phyloP scores from a whole-genome alignment of 257 asterid genomes.

The Verbascum thapsus region DNA sequence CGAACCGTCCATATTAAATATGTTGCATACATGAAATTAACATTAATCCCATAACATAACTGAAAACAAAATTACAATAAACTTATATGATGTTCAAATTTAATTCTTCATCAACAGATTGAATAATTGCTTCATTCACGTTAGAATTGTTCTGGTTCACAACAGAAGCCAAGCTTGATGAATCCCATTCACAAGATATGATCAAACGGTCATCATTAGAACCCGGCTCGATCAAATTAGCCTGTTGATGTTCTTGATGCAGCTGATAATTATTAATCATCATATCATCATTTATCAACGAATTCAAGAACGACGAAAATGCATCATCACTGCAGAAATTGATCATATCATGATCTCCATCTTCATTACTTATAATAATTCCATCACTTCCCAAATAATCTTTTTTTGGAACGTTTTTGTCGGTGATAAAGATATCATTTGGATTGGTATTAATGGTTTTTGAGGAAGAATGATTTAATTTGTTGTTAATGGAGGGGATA shows the following conservation, averaged over 20 bases:
- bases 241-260: constrained; percentile 6
- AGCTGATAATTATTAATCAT: constrained; percentile 33
- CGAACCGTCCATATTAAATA: background rate
- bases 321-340: constrained; percentile 46
- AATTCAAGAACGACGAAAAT: constrained; percentile 60
- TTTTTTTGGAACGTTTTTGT: background rate
- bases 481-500: constrained; percentile 14
- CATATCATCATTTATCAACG: constrained; percentile 64
- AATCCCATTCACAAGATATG: background rate
- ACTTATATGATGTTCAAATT: too few relatives aligned
- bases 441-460: background rate
- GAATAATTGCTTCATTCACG: too few relatives aligned
- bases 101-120: too few relatives aligned
- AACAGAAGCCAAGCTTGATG: background rate
- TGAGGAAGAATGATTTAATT: constrained; percentile 13
- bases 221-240: background rate
- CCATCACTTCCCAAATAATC: background rate
- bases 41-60: too few relatives aligned
- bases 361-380: constrained; percentile 13
- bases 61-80: too few relatives aligned
- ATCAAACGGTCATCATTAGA: background rate
- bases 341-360: constrained; percentile 24
- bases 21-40: background rate
- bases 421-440: constrained; percentile 13
- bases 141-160: too few relatives aligned